Evolutionary conservation across 2,329 filamentous ascomycete species (phyloP).

Genomic region (Sclerotinia glacialis): DNA sequence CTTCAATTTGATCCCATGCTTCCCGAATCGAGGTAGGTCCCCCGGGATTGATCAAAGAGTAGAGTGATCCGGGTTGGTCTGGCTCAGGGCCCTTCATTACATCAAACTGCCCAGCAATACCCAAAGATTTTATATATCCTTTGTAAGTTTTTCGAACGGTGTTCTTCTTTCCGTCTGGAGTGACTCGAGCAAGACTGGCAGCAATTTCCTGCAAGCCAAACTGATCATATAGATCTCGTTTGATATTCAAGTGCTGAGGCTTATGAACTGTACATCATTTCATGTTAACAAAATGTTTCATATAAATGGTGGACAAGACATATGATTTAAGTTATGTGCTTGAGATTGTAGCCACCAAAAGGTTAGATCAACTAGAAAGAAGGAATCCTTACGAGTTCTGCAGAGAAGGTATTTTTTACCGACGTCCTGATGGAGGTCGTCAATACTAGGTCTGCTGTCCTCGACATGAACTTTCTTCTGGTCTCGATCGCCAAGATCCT

Average conservation of each 20-base stretch:
- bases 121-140: slow-evolving; percentile 63
- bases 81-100: slow-evolving; percentile 54
- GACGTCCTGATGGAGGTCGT: slow-evolving; percentile 64
- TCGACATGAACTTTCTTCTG: slow-evolving; percentile 63
- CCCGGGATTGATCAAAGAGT: slow-evolving; percentile 47
- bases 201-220: slow-evolving; percentile 57
- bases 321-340: slow-evolving; percentile 21
- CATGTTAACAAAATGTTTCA: slow-evolving; percentile 40
- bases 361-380: slow-evolving; percentile 33
- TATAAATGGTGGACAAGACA: slow-evolving; percentile 29
- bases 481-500: slow-evolving; percentile 55
- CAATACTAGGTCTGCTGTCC: slow-evolving; percentile 59
- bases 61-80: slow-evolving; percentile 39
- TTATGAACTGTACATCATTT: slow-evolving; percentile 36
- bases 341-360: slow-evolving; percentile 23
- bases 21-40: slow-evolving; percentile 45
- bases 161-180: slow-evolving; percentile 65
- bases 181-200: slow-evolving; percentile 59
- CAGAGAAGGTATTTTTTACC: slow-evolving; percentile 66
- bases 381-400: slow-evolving; percentile 64
- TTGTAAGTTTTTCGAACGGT: slow-evolving; percentile 66
- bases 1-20: slow-evolving; percentile 55
- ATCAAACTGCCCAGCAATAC: slow-evolving; percentile 61
- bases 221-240: slow-evolving; percentile 58
- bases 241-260: slow-evolving; percentile 47